phyloP scores from a whole-genome alignment of 495 filamentous ascomycete genomes.

The Aspergillus wentii region DNA sequence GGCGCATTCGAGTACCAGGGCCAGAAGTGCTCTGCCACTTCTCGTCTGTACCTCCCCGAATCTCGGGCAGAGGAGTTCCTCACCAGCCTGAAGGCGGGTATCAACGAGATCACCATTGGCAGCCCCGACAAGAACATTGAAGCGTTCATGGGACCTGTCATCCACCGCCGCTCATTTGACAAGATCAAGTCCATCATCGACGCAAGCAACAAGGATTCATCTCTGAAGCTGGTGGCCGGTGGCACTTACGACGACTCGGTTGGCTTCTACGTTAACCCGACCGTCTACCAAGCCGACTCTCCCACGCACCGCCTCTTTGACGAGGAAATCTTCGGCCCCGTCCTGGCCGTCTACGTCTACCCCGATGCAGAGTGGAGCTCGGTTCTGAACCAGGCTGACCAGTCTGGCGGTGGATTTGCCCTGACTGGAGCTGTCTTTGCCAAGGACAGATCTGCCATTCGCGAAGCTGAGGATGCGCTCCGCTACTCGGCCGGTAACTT shows the following conservation, averaged over 20 bases:
- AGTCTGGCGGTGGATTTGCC: constrained; percentile 58
- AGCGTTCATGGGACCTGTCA: constrained; percentile 75
- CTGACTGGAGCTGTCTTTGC: constrained; percentile 79
- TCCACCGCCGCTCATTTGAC: constrained; percentile 66
- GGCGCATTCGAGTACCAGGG: constrained; percentile 89
- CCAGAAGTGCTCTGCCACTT: constrained; percentile 84
- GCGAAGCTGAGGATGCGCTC: constrained; percentile 66
- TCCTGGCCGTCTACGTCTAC: constrained; percentile 68
- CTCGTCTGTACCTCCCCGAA: constrained; percentile 67
- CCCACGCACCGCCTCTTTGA: constrained; percentile 62
- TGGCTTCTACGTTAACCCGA: constrained; percentile 71
- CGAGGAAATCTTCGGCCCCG: constrained; percentile 73
- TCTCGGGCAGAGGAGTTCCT: constrained; percentile 60
- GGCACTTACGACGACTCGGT: constrained; percentile 63
- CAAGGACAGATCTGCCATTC: constrained; percentile 58
- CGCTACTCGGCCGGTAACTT: constrained; percentile 80
- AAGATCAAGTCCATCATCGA: constrained; percentile 66
- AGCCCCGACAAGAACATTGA: constrained; percentile 53
- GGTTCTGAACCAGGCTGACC: constrained; percentile 53
- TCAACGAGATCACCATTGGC: constrained; percentile 47
- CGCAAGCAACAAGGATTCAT: constrained; percentile 57
- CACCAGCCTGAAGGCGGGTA: constrained; percentile 40
- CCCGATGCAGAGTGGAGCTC: constrained; percentile 53
- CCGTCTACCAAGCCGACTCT: constrained; percentile 59
- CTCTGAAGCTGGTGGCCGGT: constrained; percentile 59